Conservation (phyloP, 129 eudicot species). For the Smallanthus sonchifolius region DNA sequence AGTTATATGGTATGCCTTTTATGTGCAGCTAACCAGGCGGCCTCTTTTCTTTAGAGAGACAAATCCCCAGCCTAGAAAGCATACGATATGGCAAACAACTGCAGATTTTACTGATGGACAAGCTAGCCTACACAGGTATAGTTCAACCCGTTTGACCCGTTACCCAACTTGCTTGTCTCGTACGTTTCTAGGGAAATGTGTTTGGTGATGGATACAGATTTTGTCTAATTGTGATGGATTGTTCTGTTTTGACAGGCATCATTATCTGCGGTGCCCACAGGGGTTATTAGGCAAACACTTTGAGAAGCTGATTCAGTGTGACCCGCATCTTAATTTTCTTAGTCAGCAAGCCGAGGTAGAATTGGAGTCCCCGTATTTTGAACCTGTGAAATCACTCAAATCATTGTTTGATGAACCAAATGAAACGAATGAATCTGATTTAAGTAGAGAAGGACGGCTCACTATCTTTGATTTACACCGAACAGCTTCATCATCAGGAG, state of each 20-base stretch:
- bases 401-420: constrained; percentile 37
- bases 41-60: constrained; percentile 40
- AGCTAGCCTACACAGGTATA: constrained; percentile 69
- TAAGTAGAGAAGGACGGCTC: constrained; percentile 27
- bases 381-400: constrained; percentile 15
- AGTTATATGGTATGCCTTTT: background rate
- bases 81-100: constrained; percentile 70
- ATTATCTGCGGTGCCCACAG: constrained; percentile 66
- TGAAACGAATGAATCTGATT: constrained; percentile 22
- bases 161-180: background rate
- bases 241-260: constrained; percentile 51
- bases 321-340: constrained; percentile 51
- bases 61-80: constrained; percentile 36
- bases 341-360: constrained; percentile 46
- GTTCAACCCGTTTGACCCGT: background rate
- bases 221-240: background rate
- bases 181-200: background rate
- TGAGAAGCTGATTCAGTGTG: constrained; percentile 70
- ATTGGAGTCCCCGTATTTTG: constrained; percentile 53
- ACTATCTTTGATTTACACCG: constrained; percentile 24
- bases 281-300: constrained; percentile 69
- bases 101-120: constrained; percentile 86
- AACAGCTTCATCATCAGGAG: constrained; percentile 33
- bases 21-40: constrained; percentile 28
- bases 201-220: background rate